A percentile compares a stretch with the other conserved stretches of the same genome.
Evolutionary conservation across 2,329 filamentous ascomycete species (phyloP).

Genomic region (Cladophialophora psammophila): DNA sequence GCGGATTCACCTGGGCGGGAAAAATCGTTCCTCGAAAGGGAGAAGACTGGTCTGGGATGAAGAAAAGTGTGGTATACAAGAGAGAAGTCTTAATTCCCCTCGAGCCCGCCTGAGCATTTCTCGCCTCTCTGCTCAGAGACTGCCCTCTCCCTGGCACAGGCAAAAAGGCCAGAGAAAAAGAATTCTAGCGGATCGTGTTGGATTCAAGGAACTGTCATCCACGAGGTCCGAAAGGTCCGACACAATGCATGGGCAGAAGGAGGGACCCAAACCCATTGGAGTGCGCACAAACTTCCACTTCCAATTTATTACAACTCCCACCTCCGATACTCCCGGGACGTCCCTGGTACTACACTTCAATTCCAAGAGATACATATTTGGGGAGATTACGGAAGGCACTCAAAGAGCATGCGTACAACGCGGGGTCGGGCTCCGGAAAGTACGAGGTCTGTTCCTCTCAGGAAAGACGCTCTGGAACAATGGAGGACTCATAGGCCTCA

Average conservation of each 20-base stretch:
- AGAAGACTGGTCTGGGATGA: conserved; percentile 10
- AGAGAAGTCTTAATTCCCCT: conserved; percentile 8
- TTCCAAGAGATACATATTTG: conserved; percentile 83
- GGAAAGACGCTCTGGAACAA: conserved; percentile 79
- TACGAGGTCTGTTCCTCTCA: conserved; percentile 82
- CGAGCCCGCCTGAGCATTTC: conserved; percentile 12
- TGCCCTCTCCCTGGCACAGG: not conserved
- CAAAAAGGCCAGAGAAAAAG: not conserved
- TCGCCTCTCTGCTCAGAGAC: not conserved
- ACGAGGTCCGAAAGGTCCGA: not conserved
- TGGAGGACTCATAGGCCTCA: conserved; percentile 83
- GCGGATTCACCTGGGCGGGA: not conserved
- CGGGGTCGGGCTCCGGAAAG: conserved; percentile 68
- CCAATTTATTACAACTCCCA: conserved; percentile 81
- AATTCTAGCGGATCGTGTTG: not conserved
- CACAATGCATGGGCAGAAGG: conserved; percentile 23
- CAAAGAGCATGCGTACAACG: conserved; percentile 78
- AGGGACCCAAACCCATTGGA: conserved; percentile 24
- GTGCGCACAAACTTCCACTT: conserved; percentile 66
- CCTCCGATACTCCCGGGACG: conserved; percentile 85
- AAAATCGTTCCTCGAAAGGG: not conserved
- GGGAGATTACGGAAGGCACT: conserved; percentile 80
- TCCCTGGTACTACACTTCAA: conserved; percentile 80
- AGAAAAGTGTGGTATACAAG: conserved; percentile 11
- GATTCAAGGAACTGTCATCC: not conserved